Conservation (phyloP, 1,284 basidiomycete genomes). For the Lignosus rhinocerotis region DNA sequence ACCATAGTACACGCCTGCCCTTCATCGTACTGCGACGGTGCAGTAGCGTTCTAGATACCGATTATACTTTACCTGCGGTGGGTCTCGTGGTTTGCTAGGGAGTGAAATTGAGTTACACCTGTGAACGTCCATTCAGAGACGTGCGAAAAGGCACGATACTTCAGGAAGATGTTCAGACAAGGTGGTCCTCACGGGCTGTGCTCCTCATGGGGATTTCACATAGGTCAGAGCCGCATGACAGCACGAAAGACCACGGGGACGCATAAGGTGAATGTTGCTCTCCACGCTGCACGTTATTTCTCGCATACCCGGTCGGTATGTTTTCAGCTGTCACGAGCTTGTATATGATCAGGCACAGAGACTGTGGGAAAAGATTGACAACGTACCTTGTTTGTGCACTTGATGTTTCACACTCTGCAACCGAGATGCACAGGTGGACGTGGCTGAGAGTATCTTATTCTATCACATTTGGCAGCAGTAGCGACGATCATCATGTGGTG, state of each 20-base stretch:
- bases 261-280: not conserved
- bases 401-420: too few species aligned
- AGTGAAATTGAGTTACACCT: not conserved
- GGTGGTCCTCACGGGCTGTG: not conserved
- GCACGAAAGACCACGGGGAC: not conserved
- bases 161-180: not conserved
- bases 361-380: not conserved
- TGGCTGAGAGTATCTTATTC: too few species aligned
- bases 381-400: too few species aligned
- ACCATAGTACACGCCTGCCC: too few species aligned
- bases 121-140: not conserved
- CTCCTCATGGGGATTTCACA: not conserved
- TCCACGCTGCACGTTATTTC: not conserved
- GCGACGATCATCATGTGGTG: too few species aligned
- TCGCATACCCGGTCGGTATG: not conserved
- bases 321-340: not conserved
- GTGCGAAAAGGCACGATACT: not conserved
- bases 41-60: not conserved
- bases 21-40: too few species aligned
- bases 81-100: not conserved
- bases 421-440: too few species aligned
- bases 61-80: not conserved
- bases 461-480: too few species aligned
- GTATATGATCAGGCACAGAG: not conserved
- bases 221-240: not conserved